phyloP scores from a whole-genome alignment of 768 basidiomycete species.

The Collybiopsis luxurians region DNA sequence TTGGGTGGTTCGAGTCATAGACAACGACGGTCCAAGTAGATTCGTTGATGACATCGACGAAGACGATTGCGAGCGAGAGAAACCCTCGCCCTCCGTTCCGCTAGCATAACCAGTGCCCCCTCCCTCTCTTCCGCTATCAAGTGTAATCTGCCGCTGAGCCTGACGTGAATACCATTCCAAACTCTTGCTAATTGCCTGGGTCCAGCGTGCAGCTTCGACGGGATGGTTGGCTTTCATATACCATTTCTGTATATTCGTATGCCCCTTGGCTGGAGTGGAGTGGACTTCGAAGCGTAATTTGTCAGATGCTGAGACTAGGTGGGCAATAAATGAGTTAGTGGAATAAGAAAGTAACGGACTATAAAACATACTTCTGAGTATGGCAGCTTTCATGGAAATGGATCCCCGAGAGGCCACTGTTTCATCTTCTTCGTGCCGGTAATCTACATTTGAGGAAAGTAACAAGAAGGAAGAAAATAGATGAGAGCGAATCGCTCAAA shows the following conservation, averaged over 20 bases:
- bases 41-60: neutral
- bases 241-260: constrained; percentile 63
- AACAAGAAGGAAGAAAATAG: too few species aligned
- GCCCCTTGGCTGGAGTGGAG: constrained; percentile 40
- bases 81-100: neutral
- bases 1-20: too few species aligned
- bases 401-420: constrained; percentile 80
- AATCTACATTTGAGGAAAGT: constrained; percentile 44
- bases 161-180: constrained; percentile 63
- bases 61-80: neutral
- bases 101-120: neutral
- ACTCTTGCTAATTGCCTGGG: constrained; percentile 66
- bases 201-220: constrained; percentile 88
- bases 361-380: constrained; percentile 28
- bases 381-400: constrained; percentile 81
- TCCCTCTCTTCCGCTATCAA: neutral
- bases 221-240: constrained; percentile 84
- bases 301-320: constrained; percentile 39
- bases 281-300: constrained; percentile 83
- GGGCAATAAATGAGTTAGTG: too few species aligned
- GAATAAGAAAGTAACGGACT: neutral
- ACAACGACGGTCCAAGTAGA: neutral
- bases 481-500: too few species aligned
- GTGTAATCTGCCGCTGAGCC: neutral
- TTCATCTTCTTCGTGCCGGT: constrained; percentile 89